These are phyloP conservation scores for Thymus mandschuricus DNA, from an alignment of 257 asterid species.

Conservation along the genomic window DNA sequence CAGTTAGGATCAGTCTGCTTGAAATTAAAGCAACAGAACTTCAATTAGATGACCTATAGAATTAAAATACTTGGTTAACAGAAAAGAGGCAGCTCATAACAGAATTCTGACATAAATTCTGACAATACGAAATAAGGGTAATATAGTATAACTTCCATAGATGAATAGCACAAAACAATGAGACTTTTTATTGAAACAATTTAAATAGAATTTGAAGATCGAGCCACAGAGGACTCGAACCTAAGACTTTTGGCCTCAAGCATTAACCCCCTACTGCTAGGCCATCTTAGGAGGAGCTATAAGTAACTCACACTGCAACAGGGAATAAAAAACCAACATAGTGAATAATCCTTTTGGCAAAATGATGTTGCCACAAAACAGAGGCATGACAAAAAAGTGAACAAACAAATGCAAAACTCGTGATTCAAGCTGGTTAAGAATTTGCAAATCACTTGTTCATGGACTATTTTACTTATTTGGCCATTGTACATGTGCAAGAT, in stretches of 20 bases:
- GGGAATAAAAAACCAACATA: background rate
- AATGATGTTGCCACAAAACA: background rate
- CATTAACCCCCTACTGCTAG: too few relatives aligned
- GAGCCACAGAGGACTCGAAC: too few relatives aligned
- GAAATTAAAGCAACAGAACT: conserved; percentile 31
- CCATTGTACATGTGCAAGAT: background rate
- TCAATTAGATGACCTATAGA: conserved; percentile 10
- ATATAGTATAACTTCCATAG: background rate
- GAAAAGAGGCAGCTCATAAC: background rate
- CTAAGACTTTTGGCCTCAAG: too few relatives aligned
- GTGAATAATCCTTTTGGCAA: background rate
- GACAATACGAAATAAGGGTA: background rate
- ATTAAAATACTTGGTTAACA: background rate
- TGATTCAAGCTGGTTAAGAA: too few relatives aligned
- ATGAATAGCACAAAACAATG: background rate
- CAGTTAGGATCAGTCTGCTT: conserved; percentile 99
- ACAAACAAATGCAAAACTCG: background rate
- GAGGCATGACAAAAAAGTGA: background rate
- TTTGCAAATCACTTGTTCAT: background rate
- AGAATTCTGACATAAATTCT: background rate
- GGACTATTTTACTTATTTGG: background rate
- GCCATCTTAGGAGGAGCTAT: background rate
- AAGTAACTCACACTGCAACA: background rate
- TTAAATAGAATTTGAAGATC: too few relatives aligned
- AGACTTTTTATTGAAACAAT: background rate